phyloP scores from a whole-genome alignment of 257 asterid species.

The Ligustrum vulgare region DNA sequence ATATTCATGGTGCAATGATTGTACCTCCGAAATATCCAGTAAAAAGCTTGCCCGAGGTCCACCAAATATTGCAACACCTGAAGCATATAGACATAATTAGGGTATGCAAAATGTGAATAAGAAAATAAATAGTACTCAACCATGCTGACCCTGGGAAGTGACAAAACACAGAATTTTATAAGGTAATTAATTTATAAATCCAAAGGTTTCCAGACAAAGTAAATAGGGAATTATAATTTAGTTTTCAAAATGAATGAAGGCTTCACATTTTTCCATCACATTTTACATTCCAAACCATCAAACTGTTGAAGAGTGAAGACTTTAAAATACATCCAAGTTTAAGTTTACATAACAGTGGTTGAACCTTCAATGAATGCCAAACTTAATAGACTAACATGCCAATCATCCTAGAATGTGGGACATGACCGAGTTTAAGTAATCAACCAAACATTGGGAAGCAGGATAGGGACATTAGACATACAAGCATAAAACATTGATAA shows the following conservation, averaged over 20 bases:
- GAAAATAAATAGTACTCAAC: background rate
- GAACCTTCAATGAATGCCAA: background rate
- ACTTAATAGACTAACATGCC: background rate
- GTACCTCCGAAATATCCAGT: conserved; percentile 72
- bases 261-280: too few relatives aligned
- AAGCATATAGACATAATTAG: conserved; percentile 14
- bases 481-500: background rate
- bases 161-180: background rate
- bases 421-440: background rate
- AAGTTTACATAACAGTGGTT: background rate
- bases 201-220: background rate
- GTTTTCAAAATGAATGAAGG: background rate
- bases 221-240: background rate
- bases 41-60: conserved; percentile 78
- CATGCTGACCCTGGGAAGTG: background rate
- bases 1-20: conserved; percentile 84
- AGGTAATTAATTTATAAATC: background rate
- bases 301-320: background rate
- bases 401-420: background rate
- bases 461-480: background rate
- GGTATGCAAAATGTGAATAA: background rate
- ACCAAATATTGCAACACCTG: conserved; percentile 84
- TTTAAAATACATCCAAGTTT: background rate
- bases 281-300: background rate
- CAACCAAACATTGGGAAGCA: background rate